phyloP scores from a whole-genome alignment of 164 flowering plant genomes.

The Vitis riparia region DNA sequence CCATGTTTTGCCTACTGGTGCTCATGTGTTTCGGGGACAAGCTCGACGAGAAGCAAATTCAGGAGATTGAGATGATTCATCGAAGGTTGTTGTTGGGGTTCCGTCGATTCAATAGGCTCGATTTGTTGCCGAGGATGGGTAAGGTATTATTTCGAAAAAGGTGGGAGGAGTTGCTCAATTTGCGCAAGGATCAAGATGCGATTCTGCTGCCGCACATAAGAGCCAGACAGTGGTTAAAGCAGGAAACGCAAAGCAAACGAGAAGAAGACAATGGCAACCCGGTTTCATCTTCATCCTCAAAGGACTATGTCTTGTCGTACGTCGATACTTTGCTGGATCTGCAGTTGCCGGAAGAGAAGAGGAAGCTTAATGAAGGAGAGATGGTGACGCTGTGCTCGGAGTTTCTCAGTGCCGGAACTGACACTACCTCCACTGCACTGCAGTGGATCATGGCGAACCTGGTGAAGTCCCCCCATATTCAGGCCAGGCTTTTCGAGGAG shows the following conservation, averaged over 20 bases:
- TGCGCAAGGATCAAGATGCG: too few species aligned
- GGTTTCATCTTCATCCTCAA: too few species aligned
- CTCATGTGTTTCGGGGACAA: slow-evolving; percentile 29
- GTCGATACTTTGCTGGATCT: slow-evolving; percentile 18
- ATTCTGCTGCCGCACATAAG: too few species aligned
- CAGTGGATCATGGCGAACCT: slow-evolving; percentile 28
- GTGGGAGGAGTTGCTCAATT: too few species aligned
- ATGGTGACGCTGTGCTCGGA: slow-evolving; percentile 37
- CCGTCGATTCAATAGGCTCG: slow-evolving; percentile 8
- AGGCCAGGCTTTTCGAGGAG: slow-evolving; percentile 26
- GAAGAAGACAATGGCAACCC: background rate
- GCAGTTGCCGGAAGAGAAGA: slow-evolving; percentile 10
- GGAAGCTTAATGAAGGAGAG: slow-evolving; percentile 26
- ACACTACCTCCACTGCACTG: slow-evolving; percentile 39
- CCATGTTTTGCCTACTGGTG: slow-evolving; percentile 17
- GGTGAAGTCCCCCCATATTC: too few species aligned
- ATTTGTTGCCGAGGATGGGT: too few species aligned
- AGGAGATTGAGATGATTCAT: background rate
- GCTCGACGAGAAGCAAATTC: slow-evolving; percentile 4
- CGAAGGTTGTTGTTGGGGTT: too few species aligned
- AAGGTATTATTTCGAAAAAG: too few species aligned
- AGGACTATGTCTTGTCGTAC: slow-evolving; percentile 8
- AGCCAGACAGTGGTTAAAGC: too few species aligned
- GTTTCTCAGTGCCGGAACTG: slow-evolving; percentile 43
- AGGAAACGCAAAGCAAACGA: too few species aligned